These are phyloP conservation scores for Lathyrus tuberosus DNA, from an alignment of 306 rosid species.

Conservation along the genomic window DNA sequence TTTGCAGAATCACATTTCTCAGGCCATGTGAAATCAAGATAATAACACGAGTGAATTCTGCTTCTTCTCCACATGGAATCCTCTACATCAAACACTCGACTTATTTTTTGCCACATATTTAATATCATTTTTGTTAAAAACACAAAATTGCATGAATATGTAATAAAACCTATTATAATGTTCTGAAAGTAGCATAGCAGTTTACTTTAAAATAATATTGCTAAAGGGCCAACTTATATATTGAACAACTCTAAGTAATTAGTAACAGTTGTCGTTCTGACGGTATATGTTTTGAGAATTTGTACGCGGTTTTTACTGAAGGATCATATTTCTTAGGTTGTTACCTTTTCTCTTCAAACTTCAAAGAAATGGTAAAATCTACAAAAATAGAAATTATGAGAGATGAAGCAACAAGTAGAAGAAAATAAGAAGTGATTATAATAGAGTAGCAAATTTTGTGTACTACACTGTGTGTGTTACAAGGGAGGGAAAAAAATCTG, in stretches of 20 bases:
- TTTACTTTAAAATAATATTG: not conserved
- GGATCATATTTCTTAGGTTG: not conserved
- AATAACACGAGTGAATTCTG: too few species aligned
- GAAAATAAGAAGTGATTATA: not conserved
- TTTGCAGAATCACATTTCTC: too few species aligned
- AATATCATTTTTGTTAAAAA: too few species aligned
- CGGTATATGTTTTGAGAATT: not conserved
- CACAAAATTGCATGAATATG: too few species aligned
- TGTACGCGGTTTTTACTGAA: not conserved
- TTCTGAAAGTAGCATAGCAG: too few species aligned
- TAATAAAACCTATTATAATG: too few species aligned
- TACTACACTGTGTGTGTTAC: slow-evolving; percentile 1
- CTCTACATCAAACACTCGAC: too few species aligned
- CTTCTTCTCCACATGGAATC: too few species aligned
- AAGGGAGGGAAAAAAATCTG: not conserved
- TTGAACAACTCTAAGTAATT: not conserved
- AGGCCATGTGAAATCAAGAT: too few species aligned
- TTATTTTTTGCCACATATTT: too few species aligned
- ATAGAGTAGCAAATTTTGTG: slow-evolving; percentile 9
- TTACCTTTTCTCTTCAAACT: not conserved
- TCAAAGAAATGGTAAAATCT: slow-evolving; percentile 7
- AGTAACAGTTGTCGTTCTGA: slow-evolving; percentile 1
- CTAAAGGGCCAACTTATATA: not conserved
- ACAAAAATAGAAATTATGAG: not conserved
- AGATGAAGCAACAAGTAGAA: not conserved